These are phyloP conservation scores for Ganoderma lucidum DNA, from an alignment of 1,284 basidiomycete genomes.

Conservation along the genomic window DNA sequence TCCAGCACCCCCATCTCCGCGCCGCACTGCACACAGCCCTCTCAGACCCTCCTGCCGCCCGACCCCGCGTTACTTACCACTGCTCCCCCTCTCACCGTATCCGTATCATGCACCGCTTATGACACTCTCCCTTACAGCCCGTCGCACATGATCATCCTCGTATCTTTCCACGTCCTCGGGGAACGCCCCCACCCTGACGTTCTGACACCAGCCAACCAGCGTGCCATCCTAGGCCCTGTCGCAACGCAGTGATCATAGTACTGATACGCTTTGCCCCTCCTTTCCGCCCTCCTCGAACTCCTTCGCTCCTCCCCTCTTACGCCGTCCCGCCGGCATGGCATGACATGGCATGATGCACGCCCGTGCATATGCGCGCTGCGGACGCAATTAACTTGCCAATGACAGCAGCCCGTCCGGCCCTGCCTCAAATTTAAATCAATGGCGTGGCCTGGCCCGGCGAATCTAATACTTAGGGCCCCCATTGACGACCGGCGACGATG, in stretches of 20 bases:
- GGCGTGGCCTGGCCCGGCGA: background rate
- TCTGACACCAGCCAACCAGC: background rate
- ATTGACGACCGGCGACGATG: background rate
- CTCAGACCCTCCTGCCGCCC: background rate
- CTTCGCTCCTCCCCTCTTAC: background rate
- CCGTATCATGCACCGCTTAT: background rate
- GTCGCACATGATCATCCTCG: background rate
- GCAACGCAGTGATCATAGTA: slow-evolving; percentile 4
- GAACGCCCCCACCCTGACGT: background rate
- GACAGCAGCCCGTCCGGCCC: slow-evolving; percentile 1
- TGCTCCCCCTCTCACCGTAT: background rate
- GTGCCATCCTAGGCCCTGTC: slow-evolving; percentile 1
- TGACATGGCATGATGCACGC: background rate
- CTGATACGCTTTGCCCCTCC: background rate
- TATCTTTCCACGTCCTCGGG: slow-evolving; percentile 5
- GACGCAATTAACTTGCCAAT: slow-evolving; percentile 2
- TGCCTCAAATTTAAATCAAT: background rate
- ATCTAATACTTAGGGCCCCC: background rate
- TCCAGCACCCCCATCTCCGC: background rate
- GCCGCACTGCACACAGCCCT: slow-evolving; percentile 3
- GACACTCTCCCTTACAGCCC: background rate
- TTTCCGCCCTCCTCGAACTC: slow-evolving; percentile 4
- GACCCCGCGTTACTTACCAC: background rate
- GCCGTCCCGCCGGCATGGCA: slow-evolving; percentile 5
- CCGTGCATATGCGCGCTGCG: slow-evolving; percentile 2